A percentile compares a stretch with the other conserved stretches of the same genome.
phyloP scores from a whole-genome alignment of 108 stramenopile species.

The Nitzschia palea region DNA sequence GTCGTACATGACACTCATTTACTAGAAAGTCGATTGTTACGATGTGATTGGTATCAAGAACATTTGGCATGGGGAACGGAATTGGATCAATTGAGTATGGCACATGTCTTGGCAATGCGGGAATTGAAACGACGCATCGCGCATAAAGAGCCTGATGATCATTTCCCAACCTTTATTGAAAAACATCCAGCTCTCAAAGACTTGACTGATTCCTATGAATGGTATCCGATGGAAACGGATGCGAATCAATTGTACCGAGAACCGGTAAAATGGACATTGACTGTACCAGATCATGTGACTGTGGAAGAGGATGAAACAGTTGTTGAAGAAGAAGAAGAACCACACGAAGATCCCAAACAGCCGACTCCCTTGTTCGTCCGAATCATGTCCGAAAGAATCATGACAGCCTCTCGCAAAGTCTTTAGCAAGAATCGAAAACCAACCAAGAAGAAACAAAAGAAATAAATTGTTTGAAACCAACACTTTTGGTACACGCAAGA shows the following conservation, averaged over 20 bases:
- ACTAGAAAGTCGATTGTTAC: constrained; percentile 65
- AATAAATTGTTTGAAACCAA: background rate
- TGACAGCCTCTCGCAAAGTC: constrained; percentile 36
- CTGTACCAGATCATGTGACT: constrained; percentile 18
- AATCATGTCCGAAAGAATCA: constrained; percentile 47
- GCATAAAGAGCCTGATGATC: constrained; percentile 47
- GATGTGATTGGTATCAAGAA: constrained; percentile 86
- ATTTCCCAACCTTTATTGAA: constrained; percentile 26
- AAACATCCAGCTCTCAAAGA: constrained; percentile 32
- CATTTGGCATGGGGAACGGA: constrained; percentile 65
- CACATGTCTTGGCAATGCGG: constrained; percentile 70
- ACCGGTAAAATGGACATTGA: constrained; percentile 22
- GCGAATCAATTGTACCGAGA: constrained; percentile 32
- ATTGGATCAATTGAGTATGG: constrained; percentile 75
- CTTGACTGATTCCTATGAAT: constrained; percentile 68
- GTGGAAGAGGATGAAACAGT: background rate
- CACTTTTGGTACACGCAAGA: background rate
- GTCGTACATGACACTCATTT: constrained; percentile 67
- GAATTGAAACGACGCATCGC: constrained; percentile 62
- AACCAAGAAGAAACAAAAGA: constrained; percentile 12
- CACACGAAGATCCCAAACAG: background rate
- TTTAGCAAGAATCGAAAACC: constrained; percentile 27
- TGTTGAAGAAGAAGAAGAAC: constrained; percentile 8
- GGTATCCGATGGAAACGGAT: constrained; percentile 64
- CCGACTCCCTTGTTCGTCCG: constrained; percentile 33